A percentile compares a stretch with the other conserved stretches of the same genome.
These are phyloP conservation scores for Kokia cookei DNA, from an alignment of 441 rosid genomes.

Conservation along the genomic window DNA sequence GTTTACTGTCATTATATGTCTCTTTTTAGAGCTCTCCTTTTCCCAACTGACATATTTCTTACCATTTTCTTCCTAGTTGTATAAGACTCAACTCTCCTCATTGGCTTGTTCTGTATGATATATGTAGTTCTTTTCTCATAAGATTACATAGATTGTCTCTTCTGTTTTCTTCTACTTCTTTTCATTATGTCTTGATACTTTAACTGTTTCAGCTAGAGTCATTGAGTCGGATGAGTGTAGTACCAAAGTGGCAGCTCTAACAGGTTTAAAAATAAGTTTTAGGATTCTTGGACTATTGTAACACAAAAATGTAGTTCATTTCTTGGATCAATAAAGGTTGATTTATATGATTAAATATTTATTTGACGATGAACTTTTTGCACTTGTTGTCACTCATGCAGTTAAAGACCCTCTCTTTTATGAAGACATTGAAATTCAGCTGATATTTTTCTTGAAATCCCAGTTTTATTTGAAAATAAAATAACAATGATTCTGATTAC, in stretches of 20 bases:
- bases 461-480: neutral
- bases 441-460: neutral
- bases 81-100: neutral
- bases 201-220: neutral
- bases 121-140: neutral
- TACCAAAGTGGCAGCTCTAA: neutral
- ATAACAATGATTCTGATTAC: neutral
- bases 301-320: neutral
- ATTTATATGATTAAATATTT: neutral
- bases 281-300: neutral
- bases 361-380: neutral
- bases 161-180: neutral
- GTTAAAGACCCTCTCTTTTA: neutral
- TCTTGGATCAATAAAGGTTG: neutral
- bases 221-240: neutral
- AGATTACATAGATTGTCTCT: neutral
- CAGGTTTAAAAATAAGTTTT: neutral
- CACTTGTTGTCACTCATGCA: neutral
- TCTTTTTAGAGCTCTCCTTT: neutral
- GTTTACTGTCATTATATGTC: neutral
- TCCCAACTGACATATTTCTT: neutral
- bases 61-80: neutral
- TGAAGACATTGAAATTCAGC: neutral
- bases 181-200: neutral
- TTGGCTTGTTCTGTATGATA: neutral